Base-by-base conservation (phyloP, 2,329 filamentous ascomycete genomes). In the Penicillium sp. region DNA sequence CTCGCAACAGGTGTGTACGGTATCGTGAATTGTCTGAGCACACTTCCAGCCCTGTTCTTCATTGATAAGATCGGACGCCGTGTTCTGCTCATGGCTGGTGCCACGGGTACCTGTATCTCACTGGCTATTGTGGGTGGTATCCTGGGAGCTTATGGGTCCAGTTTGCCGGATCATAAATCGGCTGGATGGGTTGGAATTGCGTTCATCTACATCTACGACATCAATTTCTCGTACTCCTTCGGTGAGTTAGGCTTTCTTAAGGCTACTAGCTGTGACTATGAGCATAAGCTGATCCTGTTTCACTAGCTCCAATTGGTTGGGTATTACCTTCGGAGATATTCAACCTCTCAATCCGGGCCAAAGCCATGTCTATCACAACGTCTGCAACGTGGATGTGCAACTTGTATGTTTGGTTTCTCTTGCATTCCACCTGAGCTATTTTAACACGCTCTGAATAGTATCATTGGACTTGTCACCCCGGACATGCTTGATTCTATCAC, bases 301-400 rank as follows among this genome's bases (percentile, higher is more conserved):
- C 9, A n/a, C 23, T 42, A 74, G 74, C 71, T 11, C 72, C 71
- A 9, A 72, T 75, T 31, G 71, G 69, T 31, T 76, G 74, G 73
- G 71, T 76, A 35, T 65, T 76, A n/a, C 71, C 71, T 6, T 73
- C 71, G 2, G 74, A 77, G 55, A 73, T 77, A 9, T 77, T 75
- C 61, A 74, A 74, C 43, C 69, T 73, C 4, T 71, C 71, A 0
- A 74, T 74, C 19, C 67, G 74, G 8, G 73, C 71, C 46, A 75
- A 75, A 51, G 72, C 72, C 5, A 72, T 76, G 21, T 75, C 72
- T 0, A 73, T 75, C 39, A 75, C 72, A 6, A 75, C 72, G 3
- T 75, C 72, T 1, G 70, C 72, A 6, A 75, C 72, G 16, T 75
- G 72, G 72, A 74, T 75, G 72, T 74, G 72, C 31, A 74, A 75